Conservation (phyloP, 106 monocot genomes). For the Phalaenopsis aphrodite region DNA sequence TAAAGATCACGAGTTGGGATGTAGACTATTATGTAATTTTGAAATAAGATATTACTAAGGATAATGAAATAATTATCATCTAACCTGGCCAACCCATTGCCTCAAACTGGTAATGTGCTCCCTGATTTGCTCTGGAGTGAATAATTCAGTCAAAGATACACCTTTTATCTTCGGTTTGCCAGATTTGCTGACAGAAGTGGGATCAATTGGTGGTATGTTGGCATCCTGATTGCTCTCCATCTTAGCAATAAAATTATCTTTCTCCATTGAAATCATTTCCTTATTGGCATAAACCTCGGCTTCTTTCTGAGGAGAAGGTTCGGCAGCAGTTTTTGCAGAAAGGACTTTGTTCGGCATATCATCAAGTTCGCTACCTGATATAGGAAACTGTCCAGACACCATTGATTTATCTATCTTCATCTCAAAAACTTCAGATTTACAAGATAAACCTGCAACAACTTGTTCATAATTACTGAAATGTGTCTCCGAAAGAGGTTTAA, state of each 20-base stretch:
- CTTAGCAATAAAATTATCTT: conserved; percentile 27
- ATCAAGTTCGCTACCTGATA: conserved; percentile 19
- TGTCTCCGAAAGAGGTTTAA: conserved; percentile 21
- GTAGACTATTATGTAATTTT: too few relatives aligned
- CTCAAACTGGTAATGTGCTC: conserved; percentile 79
- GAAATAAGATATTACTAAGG: not conserved
- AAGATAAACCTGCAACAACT: conserved; percentile 7
- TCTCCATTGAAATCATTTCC: conserved; percentile 37
- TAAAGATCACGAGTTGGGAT: too few relatives aligned
- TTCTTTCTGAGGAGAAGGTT: conserved; percentile 22
- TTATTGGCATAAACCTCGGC: conserved; percentile 29
- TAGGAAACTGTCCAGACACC: conserved; percentile 14
- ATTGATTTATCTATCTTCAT: conserved; percentile 38
- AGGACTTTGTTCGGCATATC: conserved; percentile 14
- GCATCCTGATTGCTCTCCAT: conserved; percentile 53
- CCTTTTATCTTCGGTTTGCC: conserved; percentile 99
- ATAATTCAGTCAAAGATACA: conserved; percentile 92
- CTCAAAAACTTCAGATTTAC: conserved; percentile 33
- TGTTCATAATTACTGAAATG: conserved; percentile 18
- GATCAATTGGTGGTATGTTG: conserved; percentile 29
- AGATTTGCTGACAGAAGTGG: conserved; percentile 57
- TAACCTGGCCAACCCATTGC: conserved; percentile 98
- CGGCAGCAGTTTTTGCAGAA: conserved; percentile 14
- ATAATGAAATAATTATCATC: not conserved
- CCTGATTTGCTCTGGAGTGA: conserved; percentile 92